A percentile compares a stretch with the other conserved stretches of the same genome.
Evolutionary conservation across 2,329 filamentous ascomycete genomes (phyloP).

Genomic region (Tolypocladium paradoxum): DNA sequence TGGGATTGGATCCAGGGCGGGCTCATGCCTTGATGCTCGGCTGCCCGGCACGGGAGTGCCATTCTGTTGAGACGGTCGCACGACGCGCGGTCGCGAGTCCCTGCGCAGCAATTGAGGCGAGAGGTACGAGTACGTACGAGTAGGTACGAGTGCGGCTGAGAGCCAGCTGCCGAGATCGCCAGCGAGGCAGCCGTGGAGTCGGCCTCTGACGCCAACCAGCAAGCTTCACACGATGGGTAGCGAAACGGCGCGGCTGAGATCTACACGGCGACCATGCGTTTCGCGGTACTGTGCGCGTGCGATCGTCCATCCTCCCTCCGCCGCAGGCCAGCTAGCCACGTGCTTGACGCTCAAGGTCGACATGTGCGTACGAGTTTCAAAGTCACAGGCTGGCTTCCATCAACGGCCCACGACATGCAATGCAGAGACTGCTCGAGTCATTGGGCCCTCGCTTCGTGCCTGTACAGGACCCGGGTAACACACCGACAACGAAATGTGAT

Average conservation of each 20-base stretch:
- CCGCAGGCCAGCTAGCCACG: not conserved
- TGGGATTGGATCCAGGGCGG: not conserved
- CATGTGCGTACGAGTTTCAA: not conserved
- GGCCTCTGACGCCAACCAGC: not conserved
- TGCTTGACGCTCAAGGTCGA: not conserved
- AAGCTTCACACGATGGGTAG: not conserved
- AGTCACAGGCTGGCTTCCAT: not conserved
- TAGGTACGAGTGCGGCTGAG: not conserved
- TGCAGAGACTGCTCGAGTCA: not conserved
- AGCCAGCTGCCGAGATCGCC: not conserved
- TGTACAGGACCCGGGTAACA: not conserved
- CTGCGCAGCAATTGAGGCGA: not conserved
- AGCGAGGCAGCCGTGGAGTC: not conserved
- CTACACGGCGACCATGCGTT: not conserved
- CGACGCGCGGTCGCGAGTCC: not conserved
- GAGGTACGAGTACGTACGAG: too few species aligned
- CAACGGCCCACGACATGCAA: not conserved
- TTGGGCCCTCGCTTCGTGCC: not conserved
- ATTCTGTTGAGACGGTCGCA: not conserved
- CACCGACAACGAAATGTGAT: not conserved
- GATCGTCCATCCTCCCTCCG: not conserved
- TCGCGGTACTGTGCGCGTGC: not conserved
- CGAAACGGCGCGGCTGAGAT: not conserved
- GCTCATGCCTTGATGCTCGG: not conserved
- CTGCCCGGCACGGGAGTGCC: slow-evolving; percentile 2